Base-by-base conservation (phyloP, 768 basidiomycete species). In the Lanmaoa rubissima region DNA sequence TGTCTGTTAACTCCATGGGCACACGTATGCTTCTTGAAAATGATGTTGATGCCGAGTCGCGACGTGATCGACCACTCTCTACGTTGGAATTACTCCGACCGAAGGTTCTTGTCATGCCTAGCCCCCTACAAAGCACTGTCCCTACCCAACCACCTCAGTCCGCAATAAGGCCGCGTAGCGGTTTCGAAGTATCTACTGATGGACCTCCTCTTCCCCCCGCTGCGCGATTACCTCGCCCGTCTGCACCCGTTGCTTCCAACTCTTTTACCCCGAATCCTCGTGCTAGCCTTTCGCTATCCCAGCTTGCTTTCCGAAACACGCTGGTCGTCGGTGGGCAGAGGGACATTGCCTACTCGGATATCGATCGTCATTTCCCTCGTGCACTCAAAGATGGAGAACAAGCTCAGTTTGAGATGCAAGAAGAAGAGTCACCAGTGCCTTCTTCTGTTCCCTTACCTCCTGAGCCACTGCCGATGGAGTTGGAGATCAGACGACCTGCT, bases 31-130 rank as follows among this genome's bases (percentile, higher is more conserved):
- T 86, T 53, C 71, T 83, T 40, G 85, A 86, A 46, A 79, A 83
- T 57, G 84, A 83, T 54, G 77, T 35, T 17, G 71, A 72, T 46
- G 48, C 49, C 48, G 70, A 74, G 47, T 65, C 61, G 2, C 62
- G 61, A 63, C 52, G 77, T 75, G 81, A 85, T 42, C 82, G 85
- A 38, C 84, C 79, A 19, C 86, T 84, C 65, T 92, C 90, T 11
- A 88, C 88, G 13, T 61, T 87, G 54, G 90, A 94, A 34, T 76
- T 96, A 43, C 78, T 96, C 62, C 81, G 94, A 21, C 94, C 94
- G 1, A 94, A 94, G 70, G 80, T 94, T n/a, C 85, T 97, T 44
- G 85, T 97, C 59, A 96, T 97, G 94, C 94, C 94, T 11, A 89
- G 88, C 58, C 91, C 92, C 2, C 75, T 96, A 38, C 90, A 94